Conservation (phyloP, 768 basidiomycete genomes). For the Chalciporus piperatus region DNA sequence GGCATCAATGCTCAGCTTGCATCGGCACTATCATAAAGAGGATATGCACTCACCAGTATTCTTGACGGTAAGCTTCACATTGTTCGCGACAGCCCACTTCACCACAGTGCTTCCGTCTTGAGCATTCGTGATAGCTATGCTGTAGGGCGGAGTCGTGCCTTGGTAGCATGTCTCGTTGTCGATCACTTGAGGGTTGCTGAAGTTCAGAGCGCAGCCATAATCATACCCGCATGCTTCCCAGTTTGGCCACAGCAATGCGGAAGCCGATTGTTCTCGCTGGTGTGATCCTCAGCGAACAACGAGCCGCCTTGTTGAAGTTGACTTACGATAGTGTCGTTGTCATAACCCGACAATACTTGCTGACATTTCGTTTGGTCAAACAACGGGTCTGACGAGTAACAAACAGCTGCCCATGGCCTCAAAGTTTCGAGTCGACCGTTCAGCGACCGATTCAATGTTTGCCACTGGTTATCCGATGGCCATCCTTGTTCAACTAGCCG, state of each 20-base stretch:
- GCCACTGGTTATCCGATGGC: not conserved
- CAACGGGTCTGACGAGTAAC: slow-evolving; percentile 5
- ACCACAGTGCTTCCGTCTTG: slow-evolving; percentile 6
- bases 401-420: slow-evolving; percentile 8
- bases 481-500: not conserved
- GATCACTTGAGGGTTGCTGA: slow-evolving; percentile 1
- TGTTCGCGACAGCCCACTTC: slow-evolving; percentile 3
- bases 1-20: not conserved
- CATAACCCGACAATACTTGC: slow-evolving; percentile 6
- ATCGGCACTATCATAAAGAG: not conserved
- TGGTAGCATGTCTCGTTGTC: not conserved
- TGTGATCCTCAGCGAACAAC: too few species aligned
- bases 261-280: not conserved
- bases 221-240: slow-evolving; percentile 10
- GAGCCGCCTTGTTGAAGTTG: too few species aligned
- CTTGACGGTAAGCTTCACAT: slow-evolving; percentile 4
- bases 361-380: slow-evolving; percentile 4
- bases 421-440: not conserved
- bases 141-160: slow-evolving; percentile 6
- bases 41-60: slow-evolving; percentile 1
- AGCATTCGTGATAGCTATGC: not conserved
- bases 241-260: slow-evolving; percentile 8
- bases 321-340: slow-evolving; percentile 1
- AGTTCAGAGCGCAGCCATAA: slow-evolving; percentile 5
- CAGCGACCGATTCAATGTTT: not conserved